These are phyloP conservation scores for Fusarium piperis DNA, from an alignment of 2,329 filamentous ascomycete genomes.

Conservation along the genomic window DNA sequence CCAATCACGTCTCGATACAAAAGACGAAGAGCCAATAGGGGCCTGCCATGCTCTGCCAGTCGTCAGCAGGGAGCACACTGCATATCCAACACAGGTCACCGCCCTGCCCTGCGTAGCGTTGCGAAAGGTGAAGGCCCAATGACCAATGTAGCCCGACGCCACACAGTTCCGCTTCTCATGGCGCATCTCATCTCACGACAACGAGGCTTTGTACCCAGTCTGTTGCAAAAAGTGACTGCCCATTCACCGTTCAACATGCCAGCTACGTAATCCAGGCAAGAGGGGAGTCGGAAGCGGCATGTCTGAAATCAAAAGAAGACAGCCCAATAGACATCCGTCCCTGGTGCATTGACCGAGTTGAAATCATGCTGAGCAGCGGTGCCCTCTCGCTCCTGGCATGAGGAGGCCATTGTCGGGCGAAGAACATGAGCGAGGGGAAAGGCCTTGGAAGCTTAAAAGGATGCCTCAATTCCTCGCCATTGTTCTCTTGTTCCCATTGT, in stretches of 20 bases:
- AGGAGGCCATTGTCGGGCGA: not conserved
- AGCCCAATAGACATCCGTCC: not conserved
- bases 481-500: not conserved
- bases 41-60: not conserved
- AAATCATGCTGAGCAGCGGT: not conserved
- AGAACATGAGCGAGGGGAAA: not conserved
- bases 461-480: too few species aligned
- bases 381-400: not conserved
- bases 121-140: not conserved
- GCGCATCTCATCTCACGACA: not conserved
- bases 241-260: not conserved
- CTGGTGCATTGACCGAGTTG: not conserved
- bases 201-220: not conserved
- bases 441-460: not conserved
- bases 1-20: not conserved
- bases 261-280: not conserved
- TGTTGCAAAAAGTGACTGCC: not conserved
- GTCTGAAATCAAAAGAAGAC: not conserved
- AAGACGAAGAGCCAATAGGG: not conserved
- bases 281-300: too few species aligned
- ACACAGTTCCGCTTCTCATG: not conserved
- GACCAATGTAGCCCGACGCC: fast-evolving
- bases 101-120: not conserved
- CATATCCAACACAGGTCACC: not conserved
- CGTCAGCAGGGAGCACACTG: not conserved